Conservation (phyloP, 2,329 filamentous ascomycete genomes). For the Colletotrichum ledebouriae region DNA sequence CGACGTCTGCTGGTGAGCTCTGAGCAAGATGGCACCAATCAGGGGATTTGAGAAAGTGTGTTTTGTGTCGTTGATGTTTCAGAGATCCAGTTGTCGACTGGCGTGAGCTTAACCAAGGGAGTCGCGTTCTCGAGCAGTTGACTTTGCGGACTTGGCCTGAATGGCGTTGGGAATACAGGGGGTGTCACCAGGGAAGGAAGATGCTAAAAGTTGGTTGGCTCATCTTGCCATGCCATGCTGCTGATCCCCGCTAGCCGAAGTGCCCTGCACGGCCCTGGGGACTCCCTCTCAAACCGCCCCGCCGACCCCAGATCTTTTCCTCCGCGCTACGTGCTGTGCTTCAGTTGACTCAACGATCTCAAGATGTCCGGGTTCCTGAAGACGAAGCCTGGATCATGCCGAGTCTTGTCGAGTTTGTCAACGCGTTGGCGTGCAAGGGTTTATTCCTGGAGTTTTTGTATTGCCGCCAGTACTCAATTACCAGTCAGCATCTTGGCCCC, state of each 20-base stretch:
- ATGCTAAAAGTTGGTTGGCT: not conserved
- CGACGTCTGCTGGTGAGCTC: not conserved
- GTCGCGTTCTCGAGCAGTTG: constrained; percentile 1
- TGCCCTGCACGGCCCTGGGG: not conserved
- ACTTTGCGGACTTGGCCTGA: not conserved
- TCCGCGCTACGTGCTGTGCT: not conserved
- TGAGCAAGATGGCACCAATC: constrained; percentile 16
- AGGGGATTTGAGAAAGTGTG: constrained; percentile 9
- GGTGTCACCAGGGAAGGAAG: not conserved
- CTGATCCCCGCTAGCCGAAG: not conserved
- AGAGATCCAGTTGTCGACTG: constrained; percentile 18
- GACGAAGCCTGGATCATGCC: too few relatives aligned
- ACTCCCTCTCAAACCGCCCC: not conserved
- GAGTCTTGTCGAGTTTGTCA: too few relatives aligned
- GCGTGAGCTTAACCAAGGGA: constrained; percentile 7
- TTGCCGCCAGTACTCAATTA: too few relatives aligned
- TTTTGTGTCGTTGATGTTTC: constrained; percentile 31
- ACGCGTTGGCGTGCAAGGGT: too few relatives aligned
- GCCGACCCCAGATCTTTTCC: constrained; percentile 22
- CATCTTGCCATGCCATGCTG: constrained; percentile 6
- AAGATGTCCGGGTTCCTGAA: too few relatives aligned
- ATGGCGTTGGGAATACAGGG: constrained; percentile 1
- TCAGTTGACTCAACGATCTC: too few relatives aligned
- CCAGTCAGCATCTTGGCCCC: too few relatives aligned
- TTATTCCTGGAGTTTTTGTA: too few relatives aligned